These are phyloP conservation scores for Pistacia atlantica DNA, from an alignment of 345 rosid species.

Conservation along the genomic window DNA sequence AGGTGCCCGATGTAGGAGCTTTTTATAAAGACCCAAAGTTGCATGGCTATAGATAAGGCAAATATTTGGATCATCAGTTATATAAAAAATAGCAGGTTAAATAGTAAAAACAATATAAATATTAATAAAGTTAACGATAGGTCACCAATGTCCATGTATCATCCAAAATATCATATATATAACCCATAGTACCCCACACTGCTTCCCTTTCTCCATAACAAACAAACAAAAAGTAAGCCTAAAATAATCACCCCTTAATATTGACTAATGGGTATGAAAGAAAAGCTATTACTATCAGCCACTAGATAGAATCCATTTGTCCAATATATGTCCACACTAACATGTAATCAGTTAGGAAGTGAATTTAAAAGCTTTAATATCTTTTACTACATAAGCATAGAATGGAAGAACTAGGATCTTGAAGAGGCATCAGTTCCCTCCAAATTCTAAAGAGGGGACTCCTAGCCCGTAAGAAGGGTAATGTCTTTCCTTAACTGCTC, in stretches of 20 bases:
- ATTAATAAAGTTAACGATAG: background rate
- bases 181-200: background rate
- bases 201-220: background rate
- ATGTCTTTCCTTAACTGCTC: background rate
- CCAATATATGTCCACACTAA: too few relatives aligned
- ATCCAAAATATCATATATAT: background rate
- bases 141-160: background rate
- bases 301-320: background rate
- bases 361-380: too few relatives aligned
- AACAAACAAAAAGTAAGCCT: background rate
- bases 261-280: background rate
- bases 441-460: background rate
- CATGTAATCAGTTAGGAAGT: too few relatives aligned
- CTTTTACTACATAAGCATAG: background rate
- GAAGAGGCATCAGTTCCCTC: background rate
- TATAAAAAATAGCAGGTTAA: background rate
- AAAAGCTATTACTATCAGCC: background rate
- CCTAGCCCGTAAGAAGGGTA: background rate
- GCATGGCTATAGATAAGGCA: slow-evolving; percentile 74
- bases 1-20: slow-evolving; percentile 77
- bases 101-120: background rate
- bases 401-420: background rate
- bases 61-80: slow-evolving; percentile 8
- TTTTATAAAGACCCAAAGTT: slow-evolving; percentile 89
- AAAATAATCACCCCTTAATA: too few relatives aligned